Percentiles rank a stretch among this genome's conserved stretches.
phyloP scores from a whole-genome alignment of 805 yeast genomes.

The Metschnikowia colocasiae region DNA sequence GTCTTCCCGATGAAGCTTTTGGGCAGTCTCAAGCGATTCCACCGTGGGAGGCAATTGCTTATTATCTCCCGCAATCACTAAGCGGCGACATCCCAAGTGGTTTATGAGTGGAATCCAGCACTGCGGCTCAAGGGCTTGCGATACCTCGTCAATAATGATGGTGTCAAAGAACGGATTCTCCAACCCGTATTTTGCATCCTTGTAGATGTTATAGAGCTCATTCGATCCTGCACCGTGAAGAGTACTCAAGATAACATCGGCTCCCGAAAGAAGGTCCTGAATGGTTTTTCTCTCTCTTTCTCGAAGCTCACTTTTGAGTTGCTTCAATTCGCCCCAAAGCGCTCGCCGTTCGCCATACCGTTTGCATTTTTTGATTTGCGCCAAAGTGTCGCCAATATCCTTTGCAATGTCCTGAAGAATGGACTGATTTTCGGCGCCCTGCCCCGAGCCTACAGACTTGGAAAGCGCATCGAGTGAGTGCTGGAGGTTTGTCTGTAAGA shows the following conservation, averaged over 20 bases:
- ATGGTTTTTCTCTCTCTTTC: constrained; percentile 62
- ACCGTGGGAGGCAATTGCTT: constrained; percentile 90
- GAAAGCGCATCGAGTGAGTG: constrained; percentile 78
- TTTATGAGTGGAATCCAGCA: constrained; percentile 90
- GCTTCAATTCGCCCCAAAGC: constrained; percentile 66
- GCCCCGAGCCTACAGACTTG: constrained; percentile 52
- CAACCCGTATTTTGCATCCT: constrained; percentile 20
- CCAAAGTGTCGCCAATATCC: constrained; percentile 65
- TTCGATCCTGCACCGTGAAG: constrained; percentile 83
- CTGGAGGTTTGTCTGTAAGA: constrained; percentile 54
- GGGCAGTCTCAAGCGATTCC: constrained; percentile 44
- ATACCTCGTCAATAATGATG: constrained; percentile 89
- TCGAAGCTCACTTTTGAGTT: constrained; percentile 65
- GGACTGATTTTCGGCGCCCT: constrained; percentile 25
- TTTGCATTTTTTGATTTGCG: constrained; percentile 56
- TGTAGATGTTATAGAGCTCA: constrained; percentile 56
- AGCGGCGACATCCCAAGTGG: constrained; percentile 51
- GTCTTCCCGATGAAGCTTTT: constrained; percentile 8
- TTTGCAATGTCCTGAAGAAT: constrained; percentile 62
- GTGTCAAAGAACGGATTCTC: constrained; percentile 60
- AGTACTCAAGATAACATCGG: constrained; percentile 76
- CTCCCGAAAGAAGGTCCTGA: constrained; percentile 50
- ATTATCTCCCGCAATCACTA: constrained; percentile 90
- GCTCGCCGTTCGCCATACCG: constrained; percentile 60
- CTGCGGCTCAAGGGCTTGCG: constrained; percentile 91